Evolutionary conservation across 768 basidiomycete species (phyloP).

Genomic region (Tylopilus vinaceipallidus): DNA sequence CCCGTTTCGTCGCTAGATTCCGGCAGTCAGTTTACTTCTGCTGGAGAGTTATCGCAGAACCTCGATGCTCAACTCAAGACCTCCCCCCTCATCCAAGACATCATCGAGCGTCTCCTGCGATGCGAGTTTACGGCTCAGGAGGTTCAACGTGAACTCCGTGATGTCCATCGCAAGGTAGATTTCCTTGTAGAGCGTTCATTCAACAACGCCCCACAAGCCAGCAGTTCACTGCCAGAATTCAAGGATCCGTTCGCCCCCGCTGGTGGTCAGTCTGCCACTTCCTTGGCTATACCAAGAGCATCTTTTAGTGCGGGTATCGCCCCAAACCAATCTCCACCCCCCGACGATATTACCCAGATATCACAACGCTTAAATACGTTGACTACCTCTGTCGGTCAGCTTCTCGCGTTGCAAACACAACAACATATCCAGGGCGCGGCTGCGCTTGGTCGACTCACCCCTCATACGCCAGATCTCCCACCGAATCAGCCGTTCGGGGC

Average conservation of each 20-base stretch:
- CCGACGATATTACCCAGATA: constrained; percentile 73
- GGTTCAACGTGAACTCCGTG: constrained; percentile 70
- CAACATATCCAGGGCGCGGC: constrained; percentile 52
- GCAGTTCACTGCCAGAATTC: constrained; percentile 62
- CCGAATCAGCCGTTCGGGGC: constrained; percentile 39
- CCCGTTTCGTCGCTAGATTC: constrained; percentile 80
- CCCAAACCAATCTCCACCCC: constrained; percentile 64
- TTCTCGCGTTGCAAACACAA: constrained; percentile 79
- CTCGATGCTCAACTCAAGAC: constrained; percentile 75
- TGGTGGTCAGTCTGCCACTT: constrained; percentile 31
- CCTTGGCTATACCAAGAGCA: constrained; percentile 49
- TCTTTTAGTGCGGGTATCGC: constrained; percentile 68
- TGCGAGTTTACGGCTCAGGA: constrained; percentile 70
- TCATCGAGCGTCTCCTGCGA: constrained; percentile 70
- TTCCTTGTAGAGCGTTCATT: constrained; percentile 69
- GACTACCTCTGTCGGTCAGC: constrained; percentile 82
- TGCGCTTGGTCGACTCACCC: constrained; percentile 31
- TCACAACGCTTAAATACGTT: constrained; percentile 77
- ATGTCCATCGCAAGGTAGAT: constrained; percentile 76
- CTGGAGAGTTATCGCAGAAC: constrained; percentile 43
- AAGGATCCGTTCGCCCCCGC: constrained; percentile 72
- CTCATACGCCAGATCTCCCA: constrained; percentile 45
- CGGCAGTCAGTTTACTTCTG: constrained; percentile 57
- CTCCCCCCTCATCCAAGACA: constrained; percentile 73
- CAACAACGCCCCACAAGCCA: constrained; percentile 18